Conservation (phyloP, 768 basidiomycete species). For the Rhodotorula graminis region DNA sequence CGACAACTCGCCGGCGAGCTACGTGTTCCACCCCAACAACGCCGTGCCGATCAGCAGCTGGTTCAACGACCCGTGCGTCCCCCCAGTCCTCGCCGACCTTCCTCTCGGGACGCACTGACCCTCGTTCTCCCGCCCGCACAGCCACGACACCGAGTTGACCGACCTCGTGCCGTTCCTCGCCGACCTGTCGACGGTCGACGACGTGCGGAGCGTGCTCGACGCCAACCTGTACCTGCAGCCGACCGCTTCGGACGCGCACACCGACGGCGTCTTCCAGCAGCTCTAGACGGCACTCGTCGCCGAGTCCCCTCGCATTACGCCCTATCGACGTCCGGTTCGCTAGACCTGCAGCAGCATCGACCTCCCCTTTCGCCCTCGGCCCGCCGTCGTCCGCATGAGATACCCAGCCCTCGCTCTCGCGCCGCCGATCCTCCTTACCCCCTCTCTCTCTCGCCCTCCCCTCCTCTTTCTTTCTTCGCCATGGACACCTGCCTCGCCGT, state of each 20-base stretch:
- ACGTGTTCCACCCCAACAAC: slow-evolving; percentile 98
- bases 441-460: not conserved
- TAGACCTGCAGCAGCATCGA: not conserved
- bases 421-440: not conserved
- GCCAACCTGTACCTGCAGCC: slow-evolving; percentile 56
- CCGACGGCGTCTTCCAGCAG: slow-evolving; percentile 3
- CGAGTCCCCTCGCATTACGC: not conserved
- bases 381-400: not conserved
- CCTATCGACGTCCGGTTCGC: not conserved
- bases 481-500: not conserved
- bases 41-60: slow-evolving; percentile 98
- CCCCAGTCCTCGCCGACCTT: too few species aligned
- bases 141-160: slow-evolving; percentile 94
- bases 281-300: not conserved
- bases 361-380: not conserved
- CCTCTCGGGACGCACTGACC: not conserved
- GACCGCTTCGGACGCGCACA: not conserved
- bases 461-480: not conserved
- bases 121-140: slow-evolving; percentile 49
- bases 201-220: slow-evolving; percentile 86
- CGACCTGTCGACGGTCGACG: slow-evolving; percentile 76
- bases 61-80: slow-evolving; percentile 64
- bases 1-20: slow-evolving; percentile 97
- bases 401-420: not conserved
- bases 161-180: slow-evolving; percentile 91